Percentiles rank a stretch among this genome's conserved stretches.
These are phyloP conservation scores for Suillus weaverae DNA, from an alignment of 768 basidiomycete genomes.

Conservation along the genomic window DNA sequence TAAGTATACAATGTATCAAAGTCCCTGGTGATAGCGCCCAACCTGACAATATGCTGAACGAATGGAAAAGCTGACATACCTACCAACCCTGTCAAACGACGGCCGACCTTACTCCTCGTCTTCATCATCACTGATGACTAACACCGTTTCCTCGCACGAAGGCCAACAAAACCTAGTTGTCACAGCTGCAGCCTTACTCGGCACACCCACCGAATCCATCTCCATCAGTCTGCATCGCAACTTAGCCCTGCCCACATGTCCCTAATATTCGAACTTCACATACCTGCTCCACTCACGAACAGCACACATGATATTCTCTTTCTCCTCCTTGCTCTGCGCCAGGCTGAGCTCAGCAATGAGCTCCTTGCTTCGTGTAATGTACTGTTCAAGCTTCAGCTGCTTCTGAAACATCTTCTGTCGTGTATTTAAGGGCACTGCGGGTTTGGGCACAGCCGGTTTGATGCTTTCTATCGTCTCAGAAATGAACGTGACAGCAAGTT, in stretches of 20 bases:
- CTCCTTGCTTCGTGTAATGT: slow-evolving; percentile 53
- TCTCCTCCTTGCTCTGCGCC: slow-evolving; percentile 53
- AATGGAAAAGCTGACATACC: slow-evolving; percentile 10
- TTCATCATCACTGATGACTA: slow-evolving; percentile 54
- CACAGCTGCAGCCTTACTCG: background rate
- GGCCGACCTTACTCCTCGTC: slow-evolving; percentile 28
- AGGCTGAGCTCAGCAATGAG: slow-evolving; percentile 48
- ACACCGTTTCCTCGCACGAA: slow-evolving; percentile 38
- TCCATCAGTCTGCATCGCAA: slow-evolving; percentile 13
- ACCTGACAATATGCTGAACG: background rate
- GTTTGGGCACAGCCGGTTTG: slow-evolving; percentile 26
- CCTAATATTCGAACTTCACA: slow-evolving; percentile 27
- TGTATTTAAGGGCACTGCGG: slow-evolving; percentile 16
- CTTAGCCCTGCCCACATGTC: slow-evolving; percentile 6
- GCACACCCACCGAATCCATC: background rate
- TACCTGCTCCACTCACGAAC: slow-evolving; percentile 57
- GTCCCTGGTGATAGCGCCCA: background rate
- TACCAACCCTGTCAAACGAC: background rate
- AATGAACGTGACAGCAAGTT: slow-evolving; percentile 59
- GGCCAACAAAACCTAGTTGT: slow-evolving; percentile 40
- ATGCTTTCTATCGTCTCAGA: slow-evolving; percentile 52
- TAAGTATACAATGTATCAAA: slow-evolving; percentile 5
- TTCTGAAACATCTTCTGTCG: slow-evolving; percentile 43
- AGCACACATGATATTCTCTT: slow-evolving; percentile 42
- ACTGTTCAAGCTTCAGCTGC: slow-evolving; percentile 47